phyloP scores from a whole-genome alignment of 306 rosid genomes.

The Lupinus albus region DNA sequence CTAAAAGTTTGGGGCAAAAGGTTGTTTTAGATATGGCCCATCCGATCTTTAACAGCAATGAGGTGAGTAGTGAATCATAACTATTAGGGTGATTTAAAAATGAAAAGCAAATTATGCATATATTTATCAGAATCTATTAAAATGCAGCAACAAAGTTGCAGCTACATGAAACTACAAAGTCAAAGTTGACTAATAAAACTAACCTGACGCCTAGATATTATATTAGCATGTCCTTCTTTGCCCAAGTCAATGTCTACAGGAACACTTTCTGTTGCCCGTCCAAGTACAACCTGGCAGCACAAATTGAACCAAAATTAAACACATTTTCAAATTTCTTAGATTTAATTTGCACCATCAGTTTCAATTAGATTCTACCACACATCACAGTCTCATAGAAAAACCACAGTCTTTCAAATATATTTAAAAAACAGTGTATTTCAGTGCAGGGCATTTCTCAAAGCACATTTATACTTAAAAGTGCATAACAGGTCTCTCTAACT shows the following conservation, averaged over 20 bases:
- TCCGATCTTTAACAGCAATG: constrained; percentile 4
- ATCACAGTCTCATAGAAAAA: constrained; percentile 26
- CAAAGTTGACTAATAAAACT: constrained; percentile 32
- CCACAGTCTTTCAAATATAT: not conserved
- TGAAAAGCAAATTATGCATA: constrained; percentile 22
- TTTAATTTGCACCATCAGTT: constrained; percentile 32
- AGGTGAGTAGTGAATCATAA: constrained; percentile 25
- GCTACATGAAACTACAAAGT: constrained; percentile 13
- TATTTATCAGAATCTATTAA: constrained; percentile 14
- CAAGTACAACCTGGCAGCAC: constrained; percentile 78
- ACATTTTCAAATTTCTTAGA: constrained; percentile 14
- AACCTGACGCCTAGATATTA: constrained; percentile 94
- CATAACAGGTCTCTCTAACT: constrained; percentile 16
- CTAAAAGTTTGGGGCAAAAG: constrained; percentile 4
- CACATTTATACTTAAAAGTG: constrained; percentile 27
- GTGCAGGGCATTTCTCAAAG: constrained; percentile 16
- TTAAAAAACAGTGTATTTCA: not conserved
- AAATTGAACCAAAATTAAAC: constrained; percentile 30
- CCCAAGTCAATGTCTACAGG: constrained; percentile 90
- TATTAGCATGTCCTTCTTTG: constrained; percentile 67
- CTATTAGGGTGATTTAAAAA: constrained; percentile 22
- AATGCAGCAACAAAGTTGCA: constrained; percentile 32
- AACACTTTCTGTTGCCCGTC: constrained; percentile 73
- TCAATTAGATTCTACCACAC: constrained; percentile 26
- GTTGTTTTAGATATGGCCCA: not conserved